Base-by-base conservation (phyloP, 179 eudicot species). In the Patellifolia procumbens region DNA sequence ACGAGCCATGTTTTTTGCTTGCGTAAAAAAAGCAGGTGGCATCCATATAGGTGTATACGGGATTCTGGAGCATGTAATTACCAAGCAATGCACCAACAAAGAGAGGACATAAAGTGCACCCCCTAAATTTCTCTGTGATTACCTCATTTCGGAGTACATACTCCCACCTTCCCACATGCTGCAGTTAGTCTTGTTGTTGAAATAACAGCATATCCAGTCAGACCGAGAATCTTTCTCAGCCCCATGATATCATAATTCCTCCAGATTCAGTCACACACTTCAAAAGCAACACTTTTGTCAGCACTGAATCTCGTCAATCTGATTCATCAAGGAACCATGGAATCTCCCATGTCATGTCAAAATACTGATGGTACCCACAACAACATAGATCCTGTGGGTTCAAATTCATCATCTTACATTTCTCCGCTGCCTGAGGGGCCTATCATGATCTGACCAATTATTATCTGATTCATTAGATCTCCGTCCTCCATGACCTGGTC, bases 401-500 rank as follows among this genome's bases (percentile, higher is more conserved):
- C 51, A 17, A 34, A 24, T 20, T 59, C 46, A 74, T 89, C 86
- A 89, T 76, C 90, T 77, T 34, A 80, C 87, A 74, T 81, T 86
- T 49, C 81, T 71, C 32, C 89, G 84, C 51, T 65, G 81, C 82
- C 84, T 82, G 66, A 58, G 72, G 34, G 80, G 76, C 45, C 87
- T 64, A 28, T 73, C 81, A 61, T 19, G 32, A 17, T 83, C 85
- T 7, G 80, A 73, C 81, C 75, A 76, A 32, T 76, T 60, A 72
- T 76, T 68, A 68, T 66, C 46, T 43, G 68, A 61, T 10, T 76
- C 82, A 78, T 42, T 79, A 37, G 53, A 83, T 65, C 81, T 82
- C 17, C 59, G 78, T 22, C 77, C 78, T 59, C 82, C 59, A 77
- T 53, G 70, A 49, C 80, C 80, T 7, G 66, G 53, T 63, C 87